Evolutionary conservation across 345 rosid genomes (phyloP).

Genomic region (Cochlearia excelsa): DNA sequence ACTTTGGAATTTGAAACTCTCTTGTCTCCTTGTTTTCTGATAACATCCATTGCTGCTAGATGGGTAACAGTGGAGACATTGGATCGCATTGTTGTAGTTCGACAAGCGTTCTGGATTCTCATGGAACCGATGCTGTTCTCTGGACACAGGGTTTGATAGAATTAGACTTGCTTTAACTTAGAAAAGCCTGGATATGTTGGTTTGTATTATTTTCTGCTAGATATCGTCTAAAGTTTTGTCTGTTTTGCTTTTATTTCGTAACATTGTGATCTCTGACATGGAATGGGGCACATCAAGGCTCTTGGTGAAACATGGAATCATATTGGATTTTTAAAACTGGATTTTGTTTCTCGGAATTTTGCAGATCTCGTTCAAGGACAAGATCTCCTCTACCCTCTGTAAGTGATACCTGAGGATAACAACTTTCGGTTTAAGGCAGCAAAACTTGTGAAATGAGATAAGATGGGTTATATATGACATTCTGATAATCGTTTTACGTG

Average conservation of each 20-base stretch:
- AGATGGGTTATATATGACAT: too few species aligned
- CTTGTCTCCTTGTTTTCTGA: slow-evolving; percentile 47
- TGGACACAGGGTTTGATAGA: slow-evolving; percentile 44
- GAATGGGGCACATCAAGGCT: slow-evolving; percentile 81
- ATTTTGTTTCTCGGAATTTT: slow-evolving; percentile 90
- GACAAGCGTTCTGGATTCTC: slow-evolving; percentile 58
- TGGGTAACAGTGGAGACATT: slow-evolving; percentile 70
- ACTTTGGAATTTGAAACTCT: slow-evolving; percentile 53
- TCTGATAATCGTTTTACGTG: background rate
- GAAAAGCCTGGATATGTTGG: slow-evolving; percentile 35
- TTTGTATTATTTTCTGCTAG: slow-evolving; percentile 35
- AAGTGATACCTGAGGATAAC: slow-evolving; percentile 37
- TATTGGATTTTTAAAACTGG: slow-evolving; percentile 65
- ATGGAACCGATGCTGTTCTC: slow-evolving; percentile 51
- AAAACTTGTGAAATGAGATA: background rate
- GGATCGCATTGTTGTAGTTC: slow-evolving; percentile 65
- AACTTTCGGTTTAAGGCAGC: background rate
- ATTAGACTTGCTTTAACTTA: slow-evolving; percentile 24
- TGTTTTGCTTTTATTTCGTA: slow-evolving; percentile 35
- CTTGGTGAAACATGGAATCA: slow-evolving; percentile 62
- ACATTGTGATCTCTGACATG: slow-evolving; percentile 56
- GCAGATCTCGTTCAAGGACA: slow-evolving; percentile 98
- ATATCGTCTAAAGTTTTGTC: slow-evolving; percentile 40
- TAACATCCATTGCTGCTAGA: slow-evolving; percentile 79
- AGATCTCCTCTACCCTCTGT: slow-evolving; percentile 88